Conservation (phyloP, 495 filamentous ascomycete genomes). For the Rhizodiscina lignyota region DNA sequence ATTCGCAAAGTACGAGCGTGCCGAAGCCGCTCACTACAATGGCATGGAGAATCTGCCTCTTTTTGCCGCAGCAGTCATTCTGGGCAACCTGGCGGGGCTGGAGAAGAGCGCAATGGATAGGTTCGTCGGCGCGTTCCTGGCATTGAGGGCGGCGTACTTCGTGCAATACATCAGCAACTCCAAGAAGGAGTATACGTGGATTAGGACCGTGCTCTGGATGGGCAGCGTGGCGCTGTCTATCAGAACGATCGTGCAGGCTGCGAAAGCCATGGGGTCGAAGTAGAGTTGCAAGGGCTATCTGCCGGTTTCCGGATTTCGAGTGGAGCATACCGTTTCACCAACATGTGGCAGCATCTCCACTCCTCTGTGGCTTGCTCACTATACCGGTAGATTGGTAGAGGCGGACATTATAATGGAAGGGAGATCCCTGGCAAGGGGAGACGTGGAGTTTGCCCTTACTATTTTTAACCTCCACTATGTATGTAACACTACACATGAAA, state of each 20-base stretch:
- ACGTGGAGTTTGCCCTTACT: too few relatives aligned
- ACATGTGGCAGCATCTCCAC: too few relatives aligned
- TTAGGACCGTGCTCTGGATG: constrained; percentile 7
- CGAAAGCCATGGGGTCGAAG: too few relatives aligned
- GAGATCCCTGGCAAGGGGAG: too few relatives aligned
- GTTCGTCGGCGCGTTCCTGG: constrained; percentile 15
- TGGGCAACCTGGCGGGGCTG: constrained; percentile 22
- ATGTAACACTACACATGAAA: too few relatives aligned
- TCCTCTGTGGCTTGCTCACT: too few relatives aligned
- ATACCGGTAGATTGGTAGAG: too few relatives aligned
- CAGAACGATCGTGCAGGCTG: constrained; percentile 6
- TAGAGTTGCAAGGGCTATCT: too few relatives aligned
- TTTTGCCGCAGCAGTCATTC: constrained; percentile 22
- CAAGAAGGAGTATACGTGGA: constrained; percentile 6
- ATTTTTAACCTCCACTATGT: too few relatives aligned
- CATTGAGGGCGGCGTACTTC: constrained; percentile 16
- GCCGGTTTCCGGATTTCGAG: too few relatives aligned
- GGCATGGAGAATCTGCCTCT: constrained; percentile 27
- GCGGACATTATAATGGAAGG: too few relatives aligned
- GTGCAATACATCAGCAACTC: constrained; percentile 14
- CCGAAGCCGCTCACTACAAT: constrained; percentile 26
- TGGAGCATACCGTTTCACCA: too few relatives aligned
- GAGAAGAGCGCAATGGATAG: constrained; percentile 7
- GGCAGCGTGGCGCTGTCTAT: constrained; percentile 4
- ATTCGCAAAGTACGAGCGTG: constrained; percentile 22